These are phyloP conservation scores for Pisolithus orientalis DNA, from an alignment of 768 basidiomycete species.

Conservation along the genomic window DNA sequence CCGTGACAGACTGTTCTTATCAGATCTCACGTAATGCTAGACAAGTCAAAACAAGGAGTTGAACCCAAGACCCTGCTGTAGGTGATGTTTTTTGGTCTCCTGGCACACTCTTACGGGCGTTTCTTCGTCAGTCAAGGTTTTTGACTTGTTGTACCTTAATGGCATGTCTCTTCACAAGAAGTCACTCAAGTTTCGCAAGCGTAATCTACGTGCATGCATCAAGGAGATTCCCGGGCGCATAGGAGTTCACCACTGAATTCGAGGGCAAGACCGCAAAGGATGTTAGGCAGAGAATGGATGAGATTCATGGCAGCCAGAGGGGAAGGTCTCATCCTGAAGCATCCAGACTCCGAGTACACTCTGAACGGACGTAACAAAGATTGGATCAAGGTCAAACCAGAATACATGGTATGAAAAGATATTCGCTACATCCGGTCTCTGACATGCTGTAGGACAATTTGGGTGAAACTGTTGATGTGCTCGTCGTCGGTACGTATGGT, in stretches of 20 bases:
- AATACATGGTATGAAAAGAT: slow-evolving; percentile 61
- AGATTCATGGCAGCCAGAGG: slow-evolving; percentile 80
- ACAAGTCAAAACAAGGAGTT: slow-evolving; percentile 64
- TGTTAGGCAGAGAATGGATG: slow-evolving; percentile 73
- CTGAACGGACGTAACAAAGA: slow-evolving; percentile 84
- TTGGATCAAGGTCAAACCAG: slow-evolving; percentile 94
- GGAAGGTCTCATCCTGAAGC: slow-evolving; percentile 92
- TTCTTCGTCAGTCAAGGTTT: slow-evolving; percentile 77
- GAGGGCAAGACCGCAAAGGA: slow-evolving; percentile 77
- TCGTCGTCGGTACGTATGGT: slow-evolving; percentile 69
- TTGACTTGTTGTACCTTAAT: slow-evolving; percentile 89
- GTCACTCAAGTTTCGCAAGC: slow-evolving; percentile 71
- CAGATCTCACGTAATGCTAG: slow-evolving; percentile 29
- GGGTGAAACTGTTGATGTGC: slow-evolving; percentile 87
- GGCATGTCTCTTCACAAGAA: slow-evolving; percentile 70
- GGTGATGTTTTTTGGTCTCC: slow-evolving; percentile 22
- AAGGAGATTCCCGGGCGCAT: slow-evolving; percentile 70
- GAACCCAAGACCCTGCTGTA: slow-evolving; percentile 88
- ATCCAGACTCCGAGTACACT: slow-evolving; percentile 70
- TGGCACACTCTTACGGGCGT: not conserved
- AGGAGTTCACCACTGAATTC: slow-evolving; percentile 71
- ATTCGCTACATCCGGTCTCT: not conserved
- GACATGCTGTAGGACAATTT: slow-evolving; percentile 61
- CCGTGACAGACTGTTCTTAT: not conserved
- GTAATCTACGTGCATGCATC: slow-evolving; percentile 64